Conservation (phyloP, 495 filamentous ascomycete species). For the Echria macrotheca region DNA sequence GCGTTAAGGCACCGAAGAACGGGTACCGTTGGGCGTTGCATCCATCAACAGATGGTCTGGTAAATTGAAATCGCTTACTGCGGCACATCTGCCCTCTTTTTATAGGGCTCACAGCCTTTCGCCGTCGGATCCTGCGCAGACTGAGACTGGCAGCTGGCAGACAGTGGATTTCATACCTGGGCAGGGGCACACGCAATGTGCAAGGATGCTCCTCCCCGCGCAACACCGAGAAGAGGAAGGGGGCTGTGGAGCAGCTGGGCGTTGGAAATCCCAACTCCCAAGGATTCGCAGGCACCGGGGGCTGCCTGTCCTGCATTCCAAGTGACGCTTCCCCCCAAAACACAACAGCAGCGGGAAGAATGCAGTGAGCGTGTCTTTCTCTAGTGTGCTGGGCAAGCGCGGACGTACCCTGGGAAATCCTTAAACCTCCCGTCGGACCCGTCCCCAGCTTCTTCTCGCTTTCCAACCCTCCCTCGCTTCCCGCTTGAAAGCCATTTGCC, state of each 20-base stretch:
- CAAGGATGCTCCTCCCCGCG: slow-evolving; percentile 4
- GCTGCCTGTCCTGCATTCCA: slow-evolving; percentile 3
- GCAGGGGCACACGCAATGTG: slow-evolving; percentile 10
- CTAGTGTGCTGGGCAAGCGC: not conserved
- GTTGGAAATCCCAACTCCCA: not conserved
- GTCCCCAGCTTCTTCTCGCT: not conserved
- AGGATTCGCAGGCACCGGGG: not conserved
- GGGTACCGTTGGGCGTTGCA: not conserved
- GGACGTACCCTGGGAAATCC: slow-evolving; percentile 7
- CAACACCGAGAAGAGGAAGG: not conserved
- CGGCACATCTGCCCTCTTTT: not conserved
- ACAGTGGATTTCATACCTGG: slow-evolving; percentile 1
- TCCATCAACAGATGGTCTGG: slow-evolving; percentile 1
- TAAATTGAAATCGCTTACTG: slow-evolving; percentile 8
- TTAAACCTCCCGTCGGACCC: slow-evolving; percentile 8
- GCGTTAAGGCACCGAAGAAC: slow-evolving; percentile 1
- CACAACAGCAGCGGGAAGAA: slow-evolving; percentile 1
- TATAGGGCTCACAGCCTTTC: not conserved
- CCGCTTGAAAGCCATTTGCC: not conserved
- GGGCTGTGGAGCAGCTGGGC: slow-evolving; percentile 5
- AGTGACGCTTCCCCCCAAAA: not conserved
- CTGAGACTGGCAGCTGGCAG: not conserved
- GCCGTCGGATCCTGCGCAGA: not conserved
- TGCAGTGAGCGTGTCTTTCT: not conserved
- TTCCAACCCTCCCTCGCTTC: not conserved